Base-by-base conservation (phyloP, 1,284 basidiomycete genomes). In the Malassezia pachydermatis region DNA sequence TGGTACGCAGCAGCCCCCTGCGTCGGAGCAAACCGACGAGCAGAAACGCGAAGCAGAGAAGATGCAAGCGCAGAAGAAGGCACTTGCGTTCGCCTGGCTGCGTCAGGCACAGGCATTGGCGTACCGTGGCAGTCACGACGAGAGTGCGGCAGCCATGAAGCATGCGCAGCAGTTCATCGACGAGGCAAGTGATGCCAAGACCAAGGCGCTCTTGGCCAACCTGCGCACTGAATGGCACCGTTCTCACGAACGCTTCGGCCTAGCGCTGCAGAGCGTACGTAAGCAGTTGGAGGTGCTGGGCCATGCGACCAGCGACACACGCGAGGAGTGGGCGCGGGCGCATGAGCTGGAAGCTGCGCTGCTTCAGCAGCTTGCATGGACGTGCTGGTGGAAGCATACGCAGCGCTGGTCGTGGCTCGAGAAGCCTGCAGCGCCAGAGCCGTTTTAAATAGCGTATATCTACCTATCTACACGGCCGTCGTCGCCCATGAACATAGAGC, bases 211-310 rank as follows among this genome's bases (percentile, higher is more conserved):
- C 45, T 36, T 47, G 19, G 22, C 44, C 13, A 52, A 60, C n/a
- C 59, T 72, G 9, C 58, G 55, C 19, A 52, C 62, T 8, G 58
- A 57, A 8, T 68, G 67, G 58, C 57, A 52, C 16, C 58, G 65
- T 24, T 47, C 54, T n/a, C 56, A 65, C 54, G 34, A 42, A 24
- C 57, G 65, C 40, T 63, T 40, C 40, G 71, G 60, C 2, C 45
- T 58, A 11, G 70, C 72, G 3, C 54, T 73, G 13, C 54, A 54
- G 33, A 36, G 51, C 0, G 51, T 62, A 3, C 55, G 58, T 14
- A 70, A 68, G 52, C 47, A 64, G 11, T 46, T 67, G 51, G 64
- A 68, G 48, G 70, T 72, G 22, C 34, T 62, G 2, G 63, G 63
- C 13, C 52, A 50, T 1, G 67, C 65, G 10, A 58, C 55, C 4